Conservation (phyloP, 1,284 basidiomycete genomes). For the Malassezia psittaci region DNA sequence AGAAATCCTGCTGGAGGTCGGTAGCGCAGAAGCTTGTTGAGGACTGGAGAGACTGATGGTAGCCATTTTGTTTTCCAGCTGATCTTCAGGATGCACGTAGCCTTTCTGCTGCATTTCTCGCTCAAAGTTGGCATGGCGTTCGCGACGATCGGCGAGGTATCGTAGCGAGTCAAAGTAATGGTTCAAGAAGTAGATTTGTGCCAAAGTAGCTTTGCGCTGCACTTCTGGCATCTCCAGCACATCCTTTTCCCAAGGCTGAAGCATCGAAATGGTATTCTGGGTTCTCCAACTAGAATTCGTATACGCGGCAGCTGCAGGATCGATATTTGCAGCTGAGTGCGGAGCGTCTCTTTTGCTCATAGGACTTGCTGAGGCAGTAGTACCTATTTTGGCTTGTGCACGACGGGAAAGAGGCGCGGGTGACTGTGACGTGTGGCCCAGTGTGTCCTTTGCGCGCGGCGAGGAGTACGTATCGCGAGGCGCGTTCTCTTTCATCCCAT, state of each 20-base stretch:
- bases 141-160: constrained; percentile 36
- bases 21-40: constrained; percentile 61
- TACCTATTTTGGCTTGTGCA: background rate
- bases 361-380: background rate
- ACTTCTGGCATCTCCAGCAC: constrained; percentile 36
- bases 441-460: background rate
- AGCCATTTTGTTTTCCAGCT: constrained; percentile 1
- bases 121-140: constrained; percentile 63
- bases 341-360: background rate
- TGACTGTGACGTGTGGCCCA: background rate
- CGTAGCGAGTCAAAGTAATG: constrained; percentile 47
- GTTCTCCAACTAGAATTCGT: constrained; percentile 26
- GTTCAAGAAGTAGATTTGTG: constrained; percentile 47
- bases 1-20: constrained; percentile 66
- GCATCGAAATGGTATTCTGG: constrained; percentile 31
- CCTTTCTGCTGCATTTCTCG: constrained; percentile 32
- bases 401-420: constrained; percentile 6
- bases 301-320: constrained; percentile 1
- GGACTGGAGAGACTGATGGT: background rate
- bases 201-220: constrained; percentile 44
- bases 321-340: background rate
- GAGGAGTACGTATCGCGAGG: background rate
- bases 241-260: constrained; percentile 43
- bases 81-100: constrained; percentile 14
- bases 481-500: constrained; percentile 12